These are phyloP conservation scores for Paramecium bursaria DNA, from an alignment of 73 alveolate species.

Conservation along the genomic window DNA sequence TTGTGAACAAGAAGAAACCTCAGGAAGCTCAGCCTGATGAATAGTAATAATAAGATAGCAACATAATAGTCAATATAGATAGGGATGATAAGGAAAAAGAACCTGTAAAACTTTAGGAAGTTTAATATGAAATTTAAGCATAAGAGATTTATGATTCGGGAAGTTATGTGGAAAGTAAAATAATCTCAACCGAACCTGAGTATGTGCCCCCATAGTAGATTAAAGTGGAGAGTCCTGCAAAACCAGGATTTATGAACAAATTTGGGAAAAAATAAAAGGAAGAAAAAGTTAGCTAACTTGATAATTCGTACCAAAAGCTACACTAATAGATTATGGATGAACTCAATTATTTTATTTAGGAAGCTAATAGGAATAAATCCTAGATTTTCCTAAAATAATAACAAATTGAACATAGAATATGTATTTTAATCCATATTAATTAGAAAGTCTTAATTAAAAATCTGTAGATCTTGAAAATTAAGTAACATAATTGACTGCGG, in stretches of 20 bases:
- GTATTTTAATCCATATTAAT: too few species aligned
- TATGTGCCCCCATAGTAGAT: too few species aligned
- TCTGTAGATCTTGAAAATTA: not conserved
- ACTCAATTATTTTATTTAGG: conserved; percentile 10
- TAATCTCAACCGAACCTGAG: too few species aligned
- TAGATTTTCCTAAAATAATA: conserved; percentile 1
- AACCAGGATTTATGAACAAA: too few species aligned
- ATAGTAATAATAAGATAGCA: conserved; percentile 10
- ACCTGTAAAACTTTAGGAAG: too few species aligned
- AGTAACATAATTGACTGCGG: conserved; percentile 10
- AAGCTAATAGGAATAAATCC: conserved; percentile 19
- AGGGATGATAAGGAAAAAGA: too few species aligned
- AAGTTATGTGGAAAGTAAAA: too few species aligned
- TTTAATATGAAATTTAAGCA: too few species aligned
- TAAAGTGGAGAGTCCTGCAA: too few species aligned
- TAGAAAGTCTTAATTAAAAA: not conserved
- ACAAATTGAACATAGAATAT: not conserved
- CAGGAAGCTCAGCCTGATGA: conserved; percentile 8
- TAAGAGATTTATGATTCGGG: too few species aligned
- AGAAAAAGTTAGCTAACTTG: not conserved
- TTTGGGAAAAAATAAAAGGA: not conserved
- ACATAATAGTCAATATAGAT: too few species aligned
- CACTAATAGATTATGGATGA: conserved; percentile 49
- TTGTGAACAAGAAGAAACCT: conserved; percentile 25
- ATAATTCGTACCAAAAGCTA: conserved; percentile 37